phyloP scores from a whole-genome alignment of 768 basidiomycete genomes.

The Kwoniella pini region DNA sequence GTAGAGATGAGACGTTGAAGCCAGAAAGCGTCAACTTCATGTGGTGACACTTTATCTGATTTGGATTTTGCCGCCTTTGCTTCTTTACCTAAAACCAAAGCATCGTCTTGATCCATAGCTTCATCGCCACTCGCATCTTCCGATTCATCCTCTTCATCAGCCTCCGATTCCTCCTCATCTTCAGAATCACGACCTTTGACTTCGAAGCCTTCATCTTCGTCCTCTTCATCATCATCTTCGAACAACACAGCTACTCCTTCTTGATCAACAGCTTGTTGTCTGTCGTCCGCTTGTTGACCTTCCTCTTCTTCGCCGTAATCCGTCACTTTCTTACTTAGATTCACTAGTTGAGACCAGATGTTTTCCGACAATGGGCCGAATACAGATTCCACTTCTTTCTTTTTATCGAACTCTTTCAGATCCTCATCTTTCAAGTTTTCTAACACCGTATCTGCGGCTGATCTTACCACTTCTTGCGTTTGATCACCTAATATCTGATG shows the following conservation, averaged over 20 bases:
- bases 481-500: slow-evolving; percentile 87
- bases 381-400: slow-evolving; percentile 83
- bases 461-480: slow-evolving; percentile 91
- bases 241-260: slow-evolving; percentile 99
- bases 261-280: slow-evolving; percentile 84
- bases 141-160: slow-evolving; percentile 55
- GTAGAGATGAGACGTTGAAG: slow-evolving; percentile 91
- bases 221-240: slow-evolving; percentile 92
- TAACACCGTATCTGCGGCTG: slow-evolving; percentile 88
- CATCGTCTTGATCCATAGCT: slow-evolving; percentile 63
- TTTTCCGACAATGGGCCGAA: slow-evolving; percentile 69
- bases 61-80: slow-evolving; percentile 59
- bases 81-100: slow-evolving; percentile 76
- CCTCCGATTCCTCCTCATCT: slow-evolving; percentile 64
- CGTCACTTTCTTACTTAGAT: slow-evolving; percentile 88
- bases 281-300: slow-evolving; percentile 67
- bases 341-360: slow-evolving; percentile 76
- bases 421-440: slow-evolving; percentile 84
- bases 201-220: slow-evolving; percentile 81
- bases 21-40: slow-evolving; percentile 96
- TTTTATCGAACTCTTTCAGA: slow-evolving; percentile 95
- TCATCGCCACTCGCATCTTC: slow-evolving; percentile 58
- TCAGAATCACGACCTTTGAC: slow-evolving; percentile 74
- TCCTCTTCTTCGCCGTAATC: slow-evolving; percentile 92
- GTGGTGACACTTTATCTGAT: slow-evolving; percentile 78